Evolutionary conservation across 2,329 filamentous ascomycete species (phyloP), one percentile per base, ranked within the genome.

Genomic region (Pseudogymnoascus sp.): DNA sequence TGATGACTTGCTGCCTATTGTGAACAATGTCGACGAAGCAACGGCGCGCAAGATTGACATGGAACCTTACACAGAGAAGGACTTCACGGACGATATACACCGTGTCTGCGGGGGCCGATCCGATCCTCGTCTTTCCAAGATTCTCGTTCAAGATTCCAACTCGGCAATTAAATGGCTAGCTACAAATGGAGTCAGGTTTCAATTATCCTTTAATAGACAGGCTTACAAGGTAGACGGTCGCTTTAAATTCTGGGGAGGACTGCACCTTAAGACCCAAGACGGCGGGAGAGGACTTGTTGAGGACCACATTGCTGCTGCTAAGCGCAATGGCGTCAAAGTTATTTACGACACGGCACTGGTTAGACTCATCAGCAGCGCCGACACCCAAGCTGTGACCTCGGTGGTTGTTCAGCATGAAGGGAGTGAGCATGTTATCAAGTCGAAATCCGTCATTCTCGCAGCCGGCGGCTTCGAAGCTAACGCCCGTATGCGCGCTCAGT

Each of bases 401-500:
- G 71, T 78, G n/a, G 4, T 63, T 71, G 12, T 72, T 74, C 1
- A 66, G 65, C 33, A 38, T 25, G 36, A 25, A 51, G 4, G 63
- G 70, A 25, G 60, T 65, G 66, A 63, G 9, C 64, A 70, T 4
- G 61, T 65, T 3, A 70, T 81, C 12, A 62, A 70, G 0, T 70
- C 75, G 1, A 69, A 74, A 8, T 75, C 78, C 3, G 75, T 85
- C 0, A 74, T 86, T 17, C 70, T 86, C 1, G 81, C 82, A 1
- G 83, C 84, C 9, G 86, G 86, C 1, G 86, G 86, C 0, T 88
- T 88, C 67, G 84, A 88, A 71, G 79, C 84, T 9, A 86, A 81
- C 61, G 75, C 84, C 0, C 74, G 77, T 3, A 76, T 88, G 76
- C 77, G 84, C 7, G 73, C 77, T 4, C 78, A 84, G 63, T 77